phyloP scores from a whole-genome alignment of 2,329 filamentous ascomycete species.

The Alternaria sp. region DNA sequence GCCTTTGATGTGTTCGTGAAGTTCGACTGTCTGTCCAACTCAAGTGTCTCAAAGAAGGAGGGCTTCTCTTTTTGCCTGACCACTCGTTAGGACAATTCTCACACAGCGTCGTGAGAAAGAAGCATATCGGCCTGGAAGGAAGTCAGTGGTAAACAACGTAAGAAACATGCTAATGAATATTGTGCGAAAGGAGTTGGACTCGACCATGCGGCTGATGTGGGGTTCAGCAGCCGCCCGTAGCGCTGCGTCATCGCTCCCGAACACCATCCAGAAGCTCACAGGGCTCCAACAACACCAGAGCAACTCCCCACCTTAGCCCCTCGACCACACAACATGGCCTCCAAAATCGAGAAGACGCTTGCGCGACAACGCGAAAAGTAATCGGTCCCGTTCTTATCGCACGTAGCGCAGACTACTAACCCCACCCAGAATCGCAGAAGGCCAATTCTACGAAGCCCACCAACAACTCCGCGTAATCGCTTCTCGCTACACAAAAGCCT shows the following conservation, averaged over 20 bases:
- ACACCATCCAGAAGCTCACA: conserved; percentile 10
- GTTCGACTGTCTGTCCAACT: neutral
- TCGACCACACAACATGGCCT: conserved; percentile 30
- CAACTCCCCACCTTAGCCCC: neutral
- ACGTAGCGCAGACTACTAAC: conserved; percentile 21
- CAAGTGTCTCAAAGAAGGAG: rapidly evolving
- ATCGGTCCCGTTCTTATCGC: neutral
- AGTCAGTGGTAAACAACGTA: neutral
- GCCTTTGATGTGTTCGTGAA: neutral
- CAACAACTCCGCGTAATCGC: conserved; percentile 97
- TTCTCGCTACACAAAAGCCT: conserved; percentile 88
- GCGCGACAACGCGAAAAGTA: conserved; percentile 81
- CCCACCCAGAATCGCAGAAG: conserved; percentile 76
- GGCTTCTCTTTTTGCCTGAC: conserved; percentile 1
- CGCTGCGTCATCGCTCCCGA: conserved; percentile 30
- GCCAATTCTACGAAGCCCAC: conserved; percentile 97
- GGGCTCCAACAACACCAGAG: conserved; percentile 1
- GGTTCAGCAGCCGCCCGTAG: conserved; percentile 21
- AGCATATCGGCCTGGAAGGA: neutral
- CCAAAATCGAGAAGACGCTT: conserved; percentile 76
- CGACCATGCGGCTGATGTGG: conserved; percentile 11
- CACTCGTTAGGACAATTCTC: neutral
- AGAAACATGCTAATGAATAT: neutral
- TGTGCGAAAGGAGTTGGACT: neutral
- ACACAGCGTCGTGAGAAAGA: neutral